Base-by-base conservation (phyloP, 106 monocot genomes). In the Apostasia shenzhenica region DNA sequence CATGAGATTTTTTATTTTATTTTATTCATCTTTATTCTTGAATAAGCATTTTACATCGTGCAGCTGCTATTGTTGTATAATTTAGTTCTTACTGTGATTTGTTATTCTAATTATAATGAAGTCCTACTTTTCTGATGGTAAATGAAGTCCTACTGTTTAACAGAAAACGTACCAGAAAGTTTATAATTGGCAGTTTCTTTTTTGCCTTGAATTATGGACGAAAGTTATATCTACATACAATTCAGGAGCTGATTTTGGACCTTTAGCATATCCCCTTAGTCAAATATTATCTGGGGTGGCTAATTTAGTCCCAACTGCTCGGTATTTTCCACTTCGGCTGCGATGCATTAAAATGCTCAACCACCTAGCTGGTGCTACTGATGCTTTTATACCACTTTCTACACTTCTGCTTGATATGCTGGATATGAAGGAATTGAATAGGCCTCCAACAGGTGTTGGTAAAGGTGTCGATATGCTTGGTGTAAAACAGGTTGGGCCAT, bases 181-280 rank as follows among this genome's bases (percentile, higher is more conserved):
- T 59, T 99, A 92, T 76, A 90, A 99, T 56, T 99, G 97, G 92
- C 89, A 99, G 74, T 99, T 86, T 59, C 80, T 92, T 47, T 75
- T 72, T 63, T 99, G 97, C 70, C 92, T 99, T 69, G 92, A 99
- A 67, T 79, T 99, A 48, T 99, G 97, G 97, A 92, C 92, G 10
- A 66, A 69, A 61, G 80, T 99, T 44, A 77, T 99, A 46, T 99
- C 84, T 70, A 56, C 78, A 9, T 82, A 87, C 61, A 87, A 75
- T 66, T 85, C 87, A 8, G 97, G 93, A 72, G 70, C 79, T 51
- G 89, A 92, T 70, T 89, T 99, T 66, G 67, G 70, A 46, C 92
- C 85, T 75, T 74, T 99, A 57, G 89, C 97, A 45, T 99, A 99
- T 79, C 97, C 97, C 41, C 81, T 99, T 48, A 71, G 85, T 66